These are phyloP conservation scores for Spizellomyces sp. DNA, from an alignment of 192 early-diverging fungal genomes.

Conservation along the genomic window DNA sequence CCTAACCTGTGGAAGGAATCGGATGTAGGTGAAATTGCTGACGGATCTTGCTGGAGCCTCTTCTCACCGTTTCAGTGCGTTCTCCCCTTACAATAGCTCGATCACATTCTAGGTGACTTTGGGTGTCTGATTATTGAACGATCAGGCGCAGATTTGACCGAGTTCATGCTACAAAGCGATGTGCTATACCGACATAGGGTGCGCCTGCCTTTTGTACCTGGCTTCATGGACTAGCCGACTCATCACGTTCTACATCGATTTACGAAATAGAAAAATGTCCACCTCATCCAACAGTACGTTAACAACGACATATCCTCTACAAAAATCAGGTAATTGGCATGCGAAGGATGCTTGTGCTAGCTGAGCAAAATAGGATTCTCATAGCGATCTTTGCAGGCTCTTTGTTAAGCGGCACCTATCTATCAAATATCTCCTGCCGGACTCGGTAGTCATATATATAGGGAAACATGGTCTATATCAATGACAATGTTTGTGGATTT, in stretches of 20 bases:
- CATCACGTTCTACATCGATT: too few relatives aligned
- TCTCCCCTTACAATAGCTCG: conserved; percentile 53
- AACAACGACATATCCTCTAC: conserved; percentile 98
- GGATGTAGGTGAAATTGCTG: conserved; percentile 68
- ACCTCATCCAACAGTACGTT: conserved; percentile 94
- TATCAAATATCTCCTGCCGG: conserved; percentile 92
- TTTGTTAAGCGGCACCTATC: conserved; percentile 94
- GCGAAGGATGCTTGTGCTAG: not conserved
- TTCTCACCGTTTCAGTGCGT: conserved; percentile 17
- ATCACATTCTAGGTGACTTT: conserved; percentile 86
- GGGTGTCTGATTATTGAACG: conserved; percentile 96
- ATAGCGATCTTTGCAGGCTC: conserved; percentile 49
- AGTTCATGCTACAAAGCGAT: conserved; percentile 89
- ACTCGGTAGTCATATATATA: conserved; percentile 91
- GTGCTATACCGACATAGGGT: conserved; percentile 85
- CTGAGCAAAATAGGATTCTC: not conserved
- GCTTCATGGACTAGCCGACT: conserved; percentile 7
- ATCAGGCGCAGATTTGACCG: conserved; percentile 90
- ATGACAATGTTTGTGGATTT: not conserved
- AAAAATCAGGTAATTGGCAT: conserved; percentile 75
- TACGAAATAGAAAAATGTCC: conserved; percentile 77
- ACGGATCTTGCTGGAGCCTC: conserved; percentile 11
- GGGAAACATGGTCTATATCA: conserved; percentile 73
- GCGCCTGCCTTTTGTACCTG: conserved; percentile 29
- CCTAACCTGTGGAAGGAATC: conserved; percentile 84